Conservation (phyloP, 352 stramenopile species). For the Plasmopara halstedii region DNA sequence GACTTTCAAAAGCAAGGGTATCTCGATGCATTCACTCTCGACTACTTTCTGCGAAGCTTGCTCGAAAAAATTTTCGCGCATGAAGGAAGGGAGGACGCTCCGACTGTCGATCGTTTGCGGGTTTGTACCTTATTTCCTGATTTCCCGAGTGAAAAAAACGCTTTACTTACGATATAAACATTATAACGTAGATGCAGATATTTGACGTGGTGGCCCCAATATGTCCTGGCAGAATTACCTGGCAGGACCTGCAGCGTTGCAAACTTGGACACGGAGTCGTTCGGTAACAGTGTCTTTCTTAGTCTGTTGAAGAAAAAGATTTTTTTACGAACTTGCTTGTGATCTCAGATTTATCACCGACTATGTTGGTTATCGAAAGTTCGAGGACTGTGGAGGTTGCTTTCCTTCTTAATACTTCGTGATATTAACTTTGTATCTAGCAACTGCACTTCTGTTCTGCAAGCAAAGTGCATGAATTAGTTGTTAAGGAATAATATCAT, state of each 20-base stretch:
- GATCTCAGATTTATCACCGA: slow-evolving; percentile 38
- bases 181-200: slow-evolving; percentile 37
- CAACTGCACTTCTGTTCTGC: no score
- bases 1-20: slow-evolving; percentile 62
- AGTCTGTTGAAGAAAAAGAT: background rate
- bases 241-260: slow-evolving; percentile 46
- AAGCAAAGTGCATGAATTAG: background rate
- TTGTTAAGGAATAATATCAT: background rate
- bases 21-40: slow-evolving; percentile 50
- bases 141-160: no score
- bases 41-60: slow-evolving; percentile 55
- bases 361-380: slow-evolving; percentile 44
- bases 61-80: slow-evolving; percentile 34
- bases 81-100: slow-evolving; percentile 19
- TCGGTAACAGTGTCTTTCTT: slow-evolving; percentile 11
- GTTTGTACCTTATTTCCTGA: slow-evolving; percentile 12
- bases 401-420: no score
- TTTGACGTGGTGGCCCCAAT: slow-evolving; percentile 47
- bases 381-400: slow-evolving; percentile 41
- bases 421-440: no score
- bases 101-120: slow-evolving; percentile 23
- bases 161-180: slow-evolving; percentile 4
- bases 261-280: slow-evolving; percentile 43
- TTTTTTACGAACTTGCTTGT: background rate
- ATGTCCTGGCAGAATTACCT: slow-evolving; percentile 40